Conservation (phyloP, 768 basidiomycete species). For the Psilocybe subaeruginosa region DNA sequence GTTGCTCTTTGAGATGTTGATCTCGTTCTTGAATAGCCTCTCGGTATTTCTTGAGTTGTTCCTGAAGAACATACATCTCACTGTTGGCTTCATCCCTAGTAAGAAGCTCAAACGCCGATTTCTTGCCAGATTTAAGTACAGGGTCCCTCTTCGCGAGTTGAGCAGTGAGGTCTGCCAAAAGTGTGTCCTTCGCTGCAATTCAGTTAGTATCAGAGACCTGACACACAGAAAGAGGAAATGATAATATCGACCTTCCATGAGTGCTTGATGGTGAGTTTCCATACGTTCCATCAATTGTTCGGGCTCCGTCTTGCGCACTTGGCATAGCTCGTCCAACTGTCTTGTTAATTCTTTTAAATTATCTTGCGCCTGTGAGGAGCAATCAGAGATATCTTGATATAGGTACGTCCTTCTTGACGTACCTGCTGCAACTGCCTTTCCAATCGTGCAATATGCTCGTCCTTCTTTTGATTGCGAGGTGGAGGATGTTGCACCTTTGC, state of each 20-base stretch:
- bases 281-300: slow-evolving; percentile 56
- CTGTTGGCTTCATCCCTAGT: slow-evolving; percentile 76
- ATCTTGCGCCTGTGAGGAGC: slow-evolving; percentile 35
- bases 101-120: slow-evolving; percentile 62
- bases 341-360: slow-evolving; percentile 49
- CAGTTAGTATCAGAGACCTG: slow-evolving; percentile 39
- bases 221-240: neutral
- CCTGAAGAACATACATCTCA: slow-evolving; percentile 57
- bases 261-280: slow-evolving; percentile 52
- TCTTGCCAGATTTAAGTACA: slow-evolving; percentile 50
- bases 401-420: slow-evolving; percentile 21
- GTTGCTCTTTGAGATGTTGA: slow-evolving; percentile 45
- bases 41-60: slow-evolving; percentile 27
- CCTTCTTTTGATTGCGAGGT: slow-evolving; percentile 4
- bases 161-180: slow-evolving; percentile 56
- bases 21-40: slow-evolving; percentile 47
- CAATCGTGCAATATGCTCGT: slow-evolving; percentile 17
- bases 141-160: slow-evolving; percentile 60
- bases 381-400: slow-evolving; percentile 2
- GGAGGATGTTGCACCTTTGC: slow-evolving; percentile 7
- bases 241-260: slow-evolving; percentile 47
- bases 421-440: slow-evolving; percentile 30
- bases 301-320: slow-evolving; percentile 65
- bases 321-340: slow-evolving; percentile 62
- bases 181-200: slow-evolving; percentile 56